A percentile compares a stretch with the other conserved stretches of the same genome.
phyloP scores from a whole-genome alignment of 192 early-diverging fungal genomes.

The Chytriomyces hyalinus region DNA sequence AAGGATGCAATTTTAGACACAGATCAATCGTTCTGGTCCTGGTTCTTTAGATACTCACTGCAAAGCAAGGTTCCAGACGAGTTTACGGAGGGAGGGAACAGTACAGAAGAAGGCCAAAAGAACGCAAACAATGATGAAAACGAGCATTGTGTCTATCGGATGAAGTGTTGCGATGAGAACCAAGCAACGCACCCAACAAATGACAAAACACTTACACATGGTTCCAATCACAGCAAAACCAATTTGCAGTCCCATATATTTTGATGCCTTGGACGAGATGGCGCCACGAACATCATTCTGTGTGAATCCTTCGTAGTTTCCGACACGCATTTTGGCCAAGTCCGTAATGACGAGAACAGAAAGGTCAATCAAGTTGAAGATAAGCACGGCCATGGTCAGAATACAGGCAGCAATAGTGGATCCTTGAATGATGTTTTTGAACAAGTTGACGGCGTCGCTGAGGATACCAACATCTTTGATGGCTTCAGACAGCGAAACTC shows the following conservation, averaged over 20 bases:
- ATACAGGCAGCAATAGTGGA: neutral
- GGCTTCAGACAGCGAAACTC: neutral
- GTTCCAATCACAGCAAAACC: conserved; percentile 11
- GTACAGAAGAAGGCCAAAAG: no score
- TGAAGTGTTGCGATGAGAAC: no score
- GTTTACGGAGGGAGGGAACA: neutral
- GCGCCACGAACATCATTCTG: neutral
- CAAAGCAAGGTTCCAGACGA: neutral
- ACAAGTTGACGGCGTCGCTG: neutral
- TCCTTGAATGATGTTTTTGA: conserved; percentile 4
- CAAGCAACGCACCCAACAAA: no score
- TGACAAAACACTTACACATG: conserved; percentile 4
- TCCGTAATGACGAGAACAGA: neutral
- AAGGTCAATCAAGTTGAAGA: conserved; percentile 15
- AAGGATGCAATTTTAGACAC: neutral
- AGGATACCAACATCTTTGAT: neutral
- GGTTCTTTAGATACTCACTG: neutral
- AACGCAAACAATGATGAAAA: no score
- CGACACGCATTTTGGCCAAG: neutral
- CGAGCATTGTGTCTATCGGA: no score
- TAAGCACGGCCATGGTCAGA: neutral
- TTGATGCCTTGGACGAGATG: neutral
- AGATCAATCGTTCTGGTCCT: neutral
- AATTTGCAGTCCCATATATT: conserved; percentile 12
- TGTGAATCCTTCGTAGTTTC: conserved; percentile 6